Base-by-base conservation (phyloP, 2,329 filamentous ascomycete genomes). In the Fusarium pininemorale region DNA sequence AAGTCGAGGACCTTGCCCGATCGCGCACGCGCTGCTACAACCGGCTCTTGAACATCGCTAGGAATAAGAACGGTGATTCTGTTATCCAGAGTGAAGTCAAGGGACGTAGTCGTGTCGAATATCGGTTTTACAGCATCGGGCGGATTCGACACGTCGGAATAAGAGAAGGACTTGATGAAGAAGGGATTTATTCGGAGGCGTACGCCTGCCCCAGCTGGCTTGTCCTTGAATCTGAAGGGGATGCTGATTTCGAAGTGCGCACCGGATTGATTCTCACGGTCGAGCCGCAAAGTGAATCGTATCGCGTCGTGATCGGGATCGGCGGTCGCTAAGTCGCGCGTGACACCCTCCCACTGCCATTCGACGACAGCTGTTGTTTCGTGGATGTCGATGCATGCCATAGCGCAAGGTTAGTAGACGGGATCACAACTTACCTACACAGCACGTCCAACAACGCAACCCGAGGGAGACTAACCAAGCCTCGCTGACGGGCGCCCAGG, bases 181-280 rank as follows among this genome's bases (percentile, higher is more conserved):
- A 63, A 54, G 6, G 63, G 63, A 16, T 44, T 66, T 18, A 69
- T 56, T 1, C 55, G 55, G 10, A 69, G 42, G 32, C 42, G 51
- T 22, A 69, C 8, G 2, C 37, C 63, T n/a, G 55, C 55, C 12
- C 63, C 55, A 26, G 48, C 26, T 5, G 66, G 63, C n/a, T 67
- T 67, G 5, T 62, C 55, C 32, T 69, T 69, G 38, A 67, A 67
- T 26, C 63, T 56, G 12, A 67, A 22, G 16, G 66, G 66, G 18
- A 69, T 45, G 8, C n/a, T 28, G 5, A 67, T 26, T 30, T 69
- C 63, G 20, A 69, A 56, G 32, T 55, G 66, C 38, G 63, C 66
- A 8, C 26, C 13, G 12, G 14, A 30, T 20, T 45, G 45, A 15
- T 28, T 48, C 16, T 59, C 59, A 15, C 32, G 35, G 11, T 66